phyloP scores from a whole-genome alignment of 1,284 basidiomycete genomes.

The Athelia psychrophila region DNA sequence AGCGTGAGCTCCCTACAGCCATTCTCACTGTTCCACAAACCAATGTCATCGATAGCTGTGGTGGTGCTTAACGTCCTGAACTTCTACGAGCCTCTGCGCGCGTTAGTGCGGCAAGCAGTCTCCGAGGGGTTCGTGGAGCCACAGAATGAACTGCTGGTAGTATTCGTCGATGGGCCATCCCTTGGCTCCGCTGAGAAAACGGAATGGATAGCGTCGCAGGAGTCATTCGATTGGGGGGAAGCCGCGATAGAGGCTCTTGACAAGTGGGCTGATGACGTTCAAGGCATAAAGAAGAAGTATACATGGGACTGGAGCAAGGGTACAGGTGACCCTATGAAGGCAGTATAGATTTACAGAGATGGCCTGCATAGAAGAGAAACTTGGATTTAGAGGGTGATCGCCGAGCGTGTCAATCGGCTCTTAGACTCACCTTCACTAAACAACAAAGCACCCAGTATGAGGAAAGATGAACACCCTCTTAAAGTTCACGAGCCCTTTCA shows the following conservation, averaged over 20 bases:
- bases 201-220: slow-evolving; percentile 43
- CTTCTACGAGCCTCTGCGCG: slow-evolving; percentile 79
- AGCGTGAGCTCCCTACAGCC: slow-evolving; percentile 53
- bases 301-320: no score
- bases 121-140: slow-evolving; percentile 75
- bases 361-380: no score
- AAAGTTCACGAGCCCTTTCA: no score
- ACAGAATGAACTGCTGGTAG: slow-evolving; percentile 55
- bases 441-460: no score
- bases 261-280: slow-evolving; percentile 40
- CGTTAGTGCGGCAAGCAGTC: slow-evolving; percentile 66
- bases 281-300: no score
- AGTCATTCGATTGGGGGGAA: slow-evolving; percentile 73
- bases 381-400: no score
- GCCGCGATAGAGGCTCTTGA: slow-evolving; percentile 68
- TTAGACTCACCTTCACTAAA: no score
- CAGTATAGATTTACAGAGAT: no score
- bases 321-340: no score
- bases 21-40: slow-evolving; percentile 70
- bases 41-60: slow-evolving; percentile 81
- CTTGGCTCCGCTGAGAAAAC: slow-evolving; percentile 25
- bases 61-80: slow-evolving; percentile 79
- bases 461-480: no score
- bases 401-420: no score
- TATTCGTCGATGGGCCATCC: slow-evolving; percentile 71